These are phyloP conservation scores for Myxozyma lipomycoides DNA, from an alignment of 805 yeast species.

Conservation along the genomic window DNA sequence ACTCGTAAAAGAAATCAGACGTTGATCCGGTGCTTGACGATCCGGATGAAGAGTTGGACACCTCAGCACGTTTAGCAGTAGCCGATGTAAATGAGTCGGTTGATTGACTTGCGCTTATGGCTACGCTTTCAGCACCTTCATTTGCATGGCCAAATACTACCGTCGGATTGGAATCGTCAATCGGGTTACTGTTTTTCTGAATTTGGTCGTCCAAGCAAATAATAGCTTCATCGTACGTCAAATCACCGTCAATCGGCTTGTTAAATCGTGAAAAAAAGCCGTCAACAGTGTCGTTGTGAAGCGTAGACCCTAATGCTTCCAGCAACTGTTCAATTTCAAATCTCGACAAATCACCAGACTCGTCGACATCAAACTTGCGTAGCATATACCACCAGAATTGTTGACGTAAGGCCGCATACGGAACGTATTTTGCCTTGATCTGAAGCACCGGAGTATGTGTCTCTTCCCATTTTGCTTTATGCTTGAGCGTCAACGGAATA, in stretches of 20 bases:
- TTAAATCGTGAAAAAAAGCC: conserved; percentile 31
- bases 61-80: neutral
- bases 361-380: conserved; percentile 45
- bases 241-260: conserved; percentile 39
- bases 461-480: conserved; percentile 33
- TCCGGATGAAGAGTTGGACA: neutral
- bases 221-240: conserved; percentile 53
- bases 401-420: conserved; percentile 59
- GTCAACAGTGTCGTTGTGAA: conserved; percentile 35
- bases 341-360: conserved; percentile 46
- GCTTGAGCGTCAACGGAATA: conserved; percentile 39
- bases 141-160: neutral
- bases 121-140: neutral
- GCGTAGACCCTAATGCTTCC: conserved; percentile 57
- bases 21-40: neutral
- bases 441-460: conserved; percentile 52
- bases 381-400: conserved; percentile 68
- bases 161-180: neutral
- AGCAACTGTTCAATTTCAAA: conserved; percentile 62
- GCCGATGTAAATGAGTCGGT: neutral
- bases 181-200: conserved; percentile 25
- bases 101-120: neutral
- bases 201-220: conserved; percentile 47
- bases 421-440: conserved; percentile 59
- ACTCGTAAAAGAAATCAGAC: conserved; percentile 8